Percentiles rank a stretch among this genome's conserved stretches.
Conservation (phyloP, 768 basidiomycete genomes). For the Boletus speciosus region DNA sequence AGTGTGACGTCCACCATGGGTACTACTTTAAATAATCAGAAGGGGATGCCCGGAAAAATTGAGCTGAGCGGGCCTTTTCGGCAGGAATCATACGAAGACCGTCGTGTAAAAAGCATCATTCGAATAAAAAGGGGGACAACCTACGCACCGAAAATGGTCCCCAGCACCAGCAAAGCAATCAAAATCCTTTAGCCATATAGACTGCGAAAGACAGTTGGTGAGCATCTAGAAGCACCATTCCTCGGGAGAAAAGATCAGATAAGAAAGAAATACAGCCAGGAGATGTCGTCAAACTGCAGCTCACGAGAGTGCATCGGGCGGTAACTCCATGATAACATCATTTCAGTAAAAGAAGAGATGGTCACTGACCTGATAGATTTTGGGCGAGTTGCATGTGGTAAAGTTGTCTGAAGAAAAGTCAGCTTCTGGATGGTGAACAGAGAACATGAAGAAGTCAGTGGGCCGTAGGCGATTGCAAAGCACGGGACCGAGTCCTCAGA, state of each 20-base stretch:
- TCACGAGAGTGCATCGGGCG: conserved; percentile 8
- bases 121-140: too few species aligned
- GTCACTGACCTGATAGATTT: neutral
- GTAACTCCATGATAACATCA: conserved; percentile 18
- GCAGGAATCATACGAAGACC: conserved; percentile 78
- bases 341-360: neutral
- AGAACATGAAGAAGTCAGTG: neutral
- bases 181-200: neutral
- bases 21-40: conserved; percentile 42
- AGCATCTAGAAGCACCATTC: neutral
- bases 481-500: conserved; percentile 10
- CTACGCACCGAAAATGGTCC: neutral
- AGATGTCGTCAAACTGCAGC: conserved; percentile 9
- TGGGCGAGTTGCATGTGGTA: neutral
- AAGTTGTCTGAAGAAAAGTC: neutral
- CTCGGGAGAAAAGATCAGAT: conserved; percentile 1
- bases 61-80: conserved; percentile 89
- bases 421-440: neutral
- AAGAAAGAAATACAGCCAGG: conserved; percentile 14
- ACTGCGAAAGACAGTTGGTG: neutral
- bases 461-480: neutral
- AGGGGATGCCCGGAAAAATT: conserved; percentile 64
- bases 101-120: conserved; percentile 11
- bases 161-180: too few species aligned
- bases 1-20: neutral